phyloP scores from a whole-genome alignment of 352 stramenopile species.

The Globisporangium carolinianum region DNA sequence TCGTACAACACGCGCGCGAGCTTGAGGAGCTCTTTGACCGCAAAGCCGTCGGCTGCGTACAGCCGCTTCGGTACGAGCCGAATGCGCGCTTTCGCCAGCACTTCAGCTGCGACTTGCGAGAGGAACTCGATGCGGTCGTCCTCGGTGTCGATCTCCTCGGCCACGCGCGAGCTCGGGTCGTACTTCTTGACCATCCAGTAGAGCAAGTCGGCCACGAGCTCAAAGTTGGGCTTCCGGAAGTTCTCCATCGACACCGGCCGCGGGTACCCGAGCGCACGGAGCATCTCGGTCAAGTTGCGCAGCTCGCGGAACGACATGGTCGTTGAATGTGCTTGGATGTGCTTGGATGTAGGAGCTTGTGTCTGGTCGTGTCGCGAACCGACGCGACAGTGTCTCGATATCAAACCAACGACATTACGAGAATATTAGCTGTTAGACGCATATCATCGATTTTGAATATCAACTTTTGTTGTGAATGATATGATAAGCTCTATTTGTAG shows the following conservation, averaged over 20 bases:
- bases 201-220: conserved; percentile 92
- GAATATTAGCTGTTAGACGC: too few species aligned
- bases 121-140: conserved; percentile 94
- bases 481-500: too few species aligned
- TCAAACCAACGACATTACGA: too few species aligned
- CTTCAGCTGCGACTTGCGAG: conserved; percentile 69
- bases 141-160: conserved; percentile 93
- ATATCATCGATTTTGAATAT: too few species aligned
- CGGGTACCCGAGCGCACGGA: conserved; percentile 92
- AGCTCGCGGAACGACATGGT: conserved; percentile 83
- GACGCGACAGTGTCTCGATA: too few species aligned
- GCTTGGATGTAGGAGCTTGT: neutral
- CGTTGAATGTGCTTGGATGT: neutral
- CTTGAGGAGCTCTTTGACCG: conserved; percentile 94
- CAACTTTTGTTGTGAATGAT: too few species aligned
- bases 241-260: conserved; percentile 89
- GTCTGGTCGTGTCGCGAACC: neutral
- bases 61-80: conserved; percentile 93
- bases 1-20: conserved; percentile 91
- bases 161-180: conserved; percentile 77
- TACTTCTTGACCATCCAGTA: conserved; percentile 97
- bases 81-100: conserved; percentile 89
- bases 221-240: conserved; percentile 96
- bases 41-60: conserved; percentile 93
- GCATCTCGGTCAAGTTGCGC: conserved; percentile 93